Base-by-base conservation (phyloP, 345 rosid species). In the Hypericum perforatum region DNA sequence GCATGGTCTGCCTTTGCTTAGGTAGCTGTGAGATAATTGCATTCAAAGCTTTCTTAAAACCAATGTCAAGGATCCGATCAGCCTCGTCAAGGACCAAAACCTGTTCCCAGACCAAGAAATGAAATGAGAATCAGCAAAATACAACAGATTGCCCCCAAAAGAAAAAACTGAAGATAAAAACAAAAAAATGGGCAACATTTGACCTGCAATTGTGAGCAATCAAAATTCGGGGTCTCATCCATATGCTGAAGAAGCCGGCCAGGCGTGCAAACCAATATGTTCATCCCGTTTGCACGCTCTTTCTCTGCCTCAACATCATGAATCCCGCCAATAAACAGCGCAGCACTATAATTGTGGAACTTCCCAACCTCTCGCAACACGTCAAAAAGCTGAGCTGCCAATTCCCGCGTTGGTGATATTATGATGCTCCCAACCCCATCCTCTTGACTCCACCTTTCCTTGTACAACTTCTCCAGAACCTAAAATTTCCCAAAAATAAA, bases 1-100 rank as follows among this genome's bases (percentile, higher is more conserved):
- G 98, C 58, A 91, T 58, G 38, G 98, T 87, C 68, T 91, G 96
- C 56, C 98, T 73, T 52, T 48, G 71, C 73, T 70, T 81, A 41
- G 98, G 92, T 41, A 91, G 74, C 78, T 87, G 96, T 0, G 98
- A 81, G 49, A 91, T 60, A 32, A 92, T 92, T 43, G 95, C 94
- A 79, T 92, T 83, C 58, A 92, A 57, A 43, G 77, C 61, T 69
- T 85, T 85, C 76, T 83, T 85, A 61, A 92, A 92, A 9, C 90
- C 89, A 64, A 80, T 73, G 56, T 92, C 98, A 64, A 92, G 98
- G 45, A 92, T 83, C 13, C 94, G 95, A 70, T 92, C 98, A 57
- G 98, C 98, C 81, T 92, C 98, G 59, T 92, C 96, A 54, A 92
- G 90, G 55, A 92, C 82, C 86, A 91, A 68, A 70, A 81, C 76